Conservation (phyloP, 208 protist genomes). For the Jaenimonas drosophilae region DNA sequence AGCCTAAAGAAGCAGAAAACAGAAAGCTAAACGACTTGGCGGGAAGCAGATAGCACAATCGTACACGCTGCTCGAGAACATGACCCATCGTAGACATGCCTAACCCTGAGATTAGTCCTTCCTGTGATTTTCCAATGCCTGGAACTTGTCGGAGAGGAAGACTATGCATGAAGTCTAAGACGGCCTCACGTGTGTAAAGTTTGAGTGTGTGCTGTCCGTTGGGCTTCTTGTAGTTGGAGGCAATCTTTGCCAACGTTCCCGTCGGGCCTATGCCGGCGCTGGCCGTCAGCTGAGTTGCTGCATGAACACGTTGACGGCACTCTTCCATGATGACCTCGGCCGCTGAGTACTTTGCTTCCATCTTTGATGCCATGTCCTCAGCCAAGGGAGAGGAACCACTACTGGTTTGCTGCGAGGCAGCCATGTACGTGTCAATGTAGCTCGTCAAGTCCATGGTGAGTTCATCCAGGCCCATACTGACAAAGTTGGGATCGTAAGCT, state of each 20-base stretch:
- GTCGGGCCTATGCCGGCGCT: constrained; percentile 77
- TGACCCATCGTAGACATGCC: constrained; percentile 41
- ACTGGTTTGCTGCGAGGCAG: background rate
- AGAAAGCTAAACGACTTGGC: constrained; percentile 60
- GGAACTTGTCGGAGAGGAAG: constrained; percentile 39
- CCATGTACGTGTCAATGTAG: constrained; percentile 13
- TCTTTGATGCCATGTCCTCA: background rate
- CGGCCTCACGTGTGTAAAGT: constrained; percentile 32
- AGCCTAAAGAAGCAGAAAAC: constrained; percentile 29
- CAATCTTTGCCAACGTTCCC: constrained; percentile 78
- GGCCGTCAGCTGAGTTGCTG: constrained; percentile 49
- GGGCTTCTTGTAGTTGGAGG: constrained; percentile 88
- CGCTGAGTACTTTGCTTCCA: constrained; percentile 15
- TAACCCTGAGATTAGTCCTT: constrained; percentile 31
- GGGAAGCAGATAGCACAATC: constrained; percentile 41
- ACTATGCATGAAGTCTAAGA: constrained; percentile 35
- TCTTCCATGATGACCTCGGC: constrained; percentile 31
- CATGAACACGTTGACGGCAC: constrained; percentile 30
- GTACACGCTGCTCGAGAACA: constrained; percentile 39
- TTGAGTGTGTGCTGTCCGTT: constrained; percentile 77
- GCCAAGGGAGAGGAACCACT: no score
- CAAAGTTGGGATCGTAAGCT: constrained; percentile 67
- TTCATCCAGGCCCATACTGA: constrained; percentile 50
- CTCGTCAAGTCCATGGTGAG: constrained; percentile 57
- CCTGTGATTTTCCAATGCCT: constrained; percentile 48